Base-by-base conservation (phyloP, 495 filamentous ascomycete species). In the Xylaria flabelliformis region DNA sequence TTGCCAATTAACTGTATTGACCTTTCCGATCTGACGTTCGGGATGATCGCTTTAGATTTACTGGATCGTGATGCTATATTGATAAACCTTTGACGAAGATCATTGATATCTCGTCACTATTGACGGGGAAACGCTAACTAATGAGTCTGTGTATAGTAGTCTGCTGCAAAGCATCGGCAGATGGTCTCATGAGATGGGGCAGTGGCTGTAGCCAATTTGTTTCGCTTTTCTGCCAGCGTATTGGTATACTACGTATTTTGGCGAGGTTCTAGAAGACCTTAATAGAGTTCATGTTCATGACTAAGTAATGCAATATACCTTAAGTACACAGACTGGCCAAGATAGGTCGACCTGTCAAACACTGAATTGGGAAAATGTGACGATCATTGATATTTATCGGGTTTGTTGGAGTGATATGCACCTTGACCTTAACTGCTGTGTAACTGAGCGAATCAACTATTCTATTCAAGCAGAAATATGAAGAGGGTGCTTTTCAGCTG, bases 401-500 rank as follows among this genome's bases (percentile, higher is more conserved):
- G 39, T 32, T 36, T 29, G 10, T 24, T 19, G 34, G n/a, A 10
- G n/a, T 61, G 58, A 39, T 41, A 39, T 39, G 34, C 41, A 8
- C 62, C 4, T 39, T 41, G 56, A 68, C 36, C 21, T 58, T 9
- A 41, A 58, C 44, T 42, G 48, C 65, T 17, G 48, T 68, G 44
- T 17, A 67, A 62, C n/a, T 17, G 6, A 32, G 19, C 55, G 17
- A 59, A 36, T n/a, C 26, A 19, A 34, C n/a, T 44, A 59, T 56
- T 69, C n/a, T 44, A 59, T 56, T 69, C 36, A 26, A 32, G 51
- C 24, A 21, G 21, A 46, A 69, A 58, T 58, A 41, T 71, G 32
- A 51, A 44, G 17, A 42, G 34, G 13, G 41, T 26, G 56, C 44
- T 32, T 29, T 65, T 71, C 69, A 71, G 69, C 69, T 71, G 62